These are phyloP conservation scores for Mortierella sp. DNA, from an alignment of 371 early-diverging fungal species.

Conservation along the genomic window DNA sequence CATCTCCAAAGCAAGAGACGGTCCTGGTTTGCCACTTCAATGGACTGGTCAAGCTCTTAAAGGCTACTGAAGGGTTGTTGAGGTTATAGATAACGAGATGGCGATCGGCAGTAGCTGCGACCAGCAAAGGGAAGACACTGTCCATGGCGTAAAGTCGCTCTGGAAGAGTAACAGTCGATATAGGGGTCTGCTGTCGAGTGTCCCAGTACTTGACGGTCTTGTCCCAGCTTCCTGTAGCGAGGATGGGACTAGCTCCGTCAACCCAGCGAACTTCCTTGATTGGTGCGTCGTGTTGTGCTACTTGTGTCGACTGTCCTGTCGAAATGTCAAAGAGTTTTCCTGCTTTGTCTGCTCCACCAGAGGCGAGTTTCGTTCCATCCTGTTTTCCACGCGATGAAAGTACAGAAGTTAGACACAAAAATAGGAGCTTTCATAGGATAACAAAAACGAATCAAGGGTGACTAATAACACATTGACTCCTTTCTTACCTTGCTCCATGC, in stretches of 20 bases:
- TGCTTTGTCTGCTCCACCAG: conserved; percentile 82
- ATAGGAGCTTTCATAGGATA: no score
- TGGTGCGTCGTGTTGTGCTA: conserved; percentile 79
- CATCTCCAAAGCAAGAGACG: conserved; percentile 74
- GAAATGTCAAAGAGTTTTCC: conserved; percentile 74
- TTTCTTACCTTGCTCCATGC: conserved; percentile 88
- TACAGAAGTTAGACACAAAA: no score
- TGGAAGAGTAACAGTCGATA: conserved; percentile 72
- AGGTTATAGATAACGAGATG: conserved; percentile 78
- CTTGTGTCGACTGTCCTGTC: conserved; percentile 69
- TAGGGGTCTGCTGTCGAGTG: conserved; percentile 71
- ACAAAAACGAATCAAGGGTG: not conserved
- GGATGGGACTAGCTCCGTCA: conserved; percentile 65
- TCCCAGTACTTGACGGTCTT: conserved; percentile 93
- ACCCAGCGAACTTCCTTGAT: conserved; percentile 75
- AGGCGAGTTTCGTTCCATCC: conserved; percentile 87
- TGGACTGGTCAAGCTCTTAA: conserved; percentile 72
- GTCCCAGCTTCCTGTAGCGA: conserved; percentile 93
- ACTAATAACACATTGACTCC: not conserved
- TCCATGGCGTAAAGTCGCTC: conserved; percentile 91
- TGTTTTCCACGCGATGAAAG: no score
- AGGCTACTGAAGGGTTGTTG: conserved; percentile 75
- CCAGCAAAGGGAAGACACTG: conserved; percentile 72
- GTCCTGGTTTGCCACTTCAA: conserved; percentile 82
- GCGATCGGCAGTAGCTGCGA: conserved; percentile 84